phyloP scores from a whole-genome alignment of 73 alveolate genomes.

The Stentor coeruleus region DNA sequence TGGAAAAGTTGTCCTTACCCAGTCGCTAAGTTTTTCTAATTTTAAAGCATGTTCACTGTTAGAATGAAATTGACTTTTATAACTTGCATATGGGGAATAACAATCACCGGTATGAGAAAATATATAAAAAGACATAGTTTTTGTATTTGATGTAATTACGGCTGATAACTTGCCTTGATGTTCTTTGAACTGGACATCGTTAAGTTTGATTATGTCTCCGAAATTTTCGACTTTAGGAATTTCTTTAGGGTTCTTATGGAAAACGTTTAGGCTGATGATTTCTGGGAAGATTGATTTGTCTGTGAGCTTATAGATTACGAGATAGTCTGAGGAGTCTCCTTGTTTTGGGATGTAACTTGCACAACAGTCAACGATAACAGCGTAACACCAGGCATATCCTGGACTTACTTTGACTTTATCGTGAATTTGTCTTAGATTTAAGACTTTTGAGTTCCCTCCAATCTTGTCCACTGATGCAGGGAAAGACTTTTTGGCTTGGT shows the following conservation, averaged over 20 bases:
- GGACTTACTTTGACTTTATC: neutral
- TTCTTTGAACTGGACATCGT: neutral
- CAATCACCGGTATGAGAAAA: neutral
- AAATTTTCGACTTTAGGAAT: neutral
- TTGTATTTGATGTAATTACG: neutral
- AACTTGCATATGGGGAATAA: conserved; percentile 6
- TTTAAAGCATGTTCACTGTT: neutral
- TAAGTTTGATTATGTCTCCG: neutral
- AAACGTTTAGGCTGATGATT: neutral
- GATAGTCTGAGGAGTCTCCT: neutral
- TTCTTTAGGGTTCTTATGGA: conserved; percentile 1
- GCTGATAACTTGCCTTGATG: neutral
- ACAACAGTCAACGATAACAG: neutral
- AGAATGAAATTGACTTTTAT: conserved; percentile 16
- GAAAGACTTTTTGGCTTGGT: neutral
- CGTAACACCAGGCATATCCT: conserved; percentile 10
- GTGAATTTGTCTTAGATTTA: no score
- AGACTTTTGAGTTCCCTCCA: neutral
- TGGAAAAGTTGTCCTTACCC: neutral
- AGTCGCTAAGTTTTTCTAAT: neutral
- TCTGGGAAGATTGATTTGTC: conserved; percentile 15
- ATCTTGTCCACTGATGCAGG: neutral
- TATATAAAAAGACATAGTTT: neutral
- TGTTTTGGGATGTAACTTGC: neutral
- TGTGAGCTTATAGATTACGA: neutral